phyloP scores from a whole-genome alignment of 2,329 filamentous ascomycete species.

The Monilinia fructicola region DNA sequence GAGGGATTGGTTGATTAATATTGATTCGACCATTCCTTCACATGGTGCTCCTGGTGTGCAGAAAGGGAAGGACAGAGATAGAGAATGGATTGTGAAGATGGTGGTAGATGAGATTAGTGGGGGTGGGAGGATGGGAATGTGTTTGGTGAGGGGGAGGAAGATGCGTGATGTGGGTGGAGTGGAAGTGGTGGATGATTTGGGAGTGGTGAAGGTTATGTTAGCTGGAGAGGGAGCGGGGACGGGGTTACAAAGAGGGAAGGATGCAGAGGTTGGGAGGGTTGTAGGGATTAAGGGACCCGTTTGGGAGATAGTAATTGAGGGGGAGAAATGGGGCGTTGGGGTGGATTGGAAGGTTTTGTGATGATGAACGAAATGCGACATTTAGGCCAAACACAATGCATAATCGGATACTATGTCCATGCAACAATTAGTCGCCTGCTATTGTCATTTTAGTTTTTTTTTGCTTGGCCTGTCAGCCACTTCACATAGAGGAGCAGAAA shows the following conservation, averaged over 20 bases:
- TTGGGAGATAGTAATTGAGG: constrained; percentile 40
- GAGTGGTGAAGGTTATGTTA: constrained; percentile 35
- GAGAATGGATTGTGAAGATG: constrained; percentile 37
- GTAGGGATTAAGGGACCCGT: constrained; percentile 40
- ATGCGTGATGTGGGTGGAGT: constrained; percentile 24
- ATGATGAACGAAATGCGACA: constrained; percentile 22
- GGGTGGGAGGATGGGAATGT: constrained; percentile 33
- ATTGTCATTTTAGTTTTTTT: not conserved
- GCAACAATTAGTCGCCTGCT: not conserved
- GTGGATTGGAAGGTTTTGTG: constrained; percentile 40
- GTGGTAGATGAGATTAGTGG: constrained; percentile 37
- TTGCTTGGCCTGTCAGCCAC: not conserved
- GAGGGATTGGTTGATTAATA: constrained; percentile 52
- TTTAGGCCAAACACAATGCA: not conserved
- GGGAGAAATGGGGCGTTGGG: constrained; percentile 41
- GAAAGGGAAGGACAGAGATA: constrained; percentile 26
- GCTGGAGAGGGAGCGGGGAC: constrained; percentile 37
- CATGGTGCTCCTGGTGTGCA: not conserved
- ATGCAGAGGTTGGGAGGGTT: constrained; percentile 32
- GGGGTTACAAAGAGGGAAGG: constrained; percentile 35
- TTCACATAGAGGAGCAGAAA: not conserved
- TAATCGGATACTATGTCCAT: not conserved
- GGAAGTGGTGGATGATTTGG: constrained; percentile 29
- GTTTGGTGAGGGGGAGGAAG: constrained; percentile 36
- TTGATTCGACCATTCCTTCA: constrained; percentile 33